Base-by-base conservation (phyloP, 2,329 filamentous ascomycete species). In the Eutypa lata region DNA sequence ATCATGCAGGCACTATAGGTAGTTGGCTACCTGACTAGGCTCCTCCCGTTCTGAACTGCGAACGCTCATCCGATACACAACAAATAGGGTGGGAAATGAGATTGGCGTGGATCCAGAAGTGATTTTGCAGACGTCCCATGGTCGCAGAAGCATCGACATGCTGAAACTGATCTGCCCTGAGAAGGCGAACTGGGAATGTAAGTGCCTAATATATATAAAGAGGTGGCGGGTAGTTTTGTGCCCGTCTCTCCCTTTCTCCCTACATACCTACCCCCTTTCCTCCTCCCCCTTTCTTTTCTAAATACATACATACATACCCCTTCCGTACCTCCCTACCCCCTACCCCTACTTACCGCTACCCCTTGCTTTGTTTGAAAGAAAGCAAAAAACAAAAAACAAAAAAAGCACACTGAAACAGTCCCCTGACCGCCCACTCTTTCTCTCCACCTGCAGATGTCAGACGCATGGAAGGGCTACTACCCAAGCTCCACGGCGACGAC, bases 181-280 rank as follows among this genome's bases (percentile, higher is more conserved):
- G 61, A 90, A 91, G 68, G 94, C 94, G 42, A 97, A 88, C 63
- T 93, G 89, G 91, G 91, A 96, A 59, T 96, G 91, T 95, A 74
- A 75, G 89, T 83, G 31, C 40, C 42, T 16, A 21, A 24, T 45
- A 7, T 22, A 13, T 14, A 24, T 24, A 28, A 24, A 19, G 42
- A 40, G 40, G 38, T 24, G 18, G 22, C n/a, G 24, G 19, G n/a
- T 35, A 26, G 18, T 11, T 19, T 38, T 18, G n/a, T 13, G n/a
- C 26, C 45, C 35, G 18, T 33, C 21, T 38, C 50, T 44, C 43
- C 37, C 28, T 33, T 42, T 51, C 45, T 21, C 50, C 48, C 37
- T 18, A 35, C 48, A 37, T 43, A 26, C n/a, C n/a, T 35, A 28
- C 51, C 50, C 40, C 47, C 49, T 40, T 22, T 35, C 53, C 28